Conservation (phyloP, 1,284 basidiomycete genomes). For the Tremellales sp. region DNA sequence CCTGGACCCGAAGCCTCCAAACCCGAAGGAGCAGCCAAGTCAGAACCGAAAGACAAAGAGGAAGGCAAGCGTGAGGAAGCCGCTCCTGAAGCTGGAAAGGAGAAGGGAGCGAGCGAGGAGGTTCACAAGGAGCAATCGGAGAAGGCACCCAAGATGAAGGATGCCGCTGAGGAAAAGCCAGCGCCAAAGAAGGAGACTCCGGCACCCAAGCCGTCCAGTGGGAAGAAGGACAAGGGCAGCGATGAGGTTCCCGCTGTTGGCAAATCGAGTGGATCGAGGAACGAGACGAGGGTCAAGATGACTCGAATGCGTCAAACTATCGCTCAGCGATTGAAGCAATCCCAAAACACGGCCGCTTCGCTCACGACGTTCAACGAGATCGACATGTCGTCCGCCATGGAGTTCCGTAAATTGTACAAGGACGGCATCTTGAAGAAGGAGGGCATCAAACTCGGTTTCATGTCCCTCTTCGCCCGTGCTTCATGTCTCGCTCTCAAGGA, state of each 20-base stretch:
- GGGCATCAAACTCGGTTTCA: slow-evolving; percentile 96
- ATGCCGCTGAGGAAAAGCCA: slow-evolving; percentile 52
- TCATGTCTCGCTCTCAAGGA: slow-evolving; percentile 81
- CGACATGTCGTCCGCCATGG: slow-evolving; percentile 95
- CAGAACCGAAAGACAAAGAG: slow-evolving; percentile 48
- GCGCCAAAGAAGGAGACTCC: slow-evolving; percentile 49
- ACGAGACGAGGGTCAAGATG: slow-evolving; percentile 95
- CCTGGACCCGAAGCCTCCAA: slow-evolving; percentile 18
- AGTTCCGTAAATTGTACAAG: slow-evolving; percentile 94
- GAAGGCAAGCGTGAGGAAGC: slow-evolving; percentile 47
- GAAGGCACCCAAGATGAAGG: slow-evolving; percentile 52
- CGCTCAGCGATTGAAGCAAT: slow-evolving; percentile 95
- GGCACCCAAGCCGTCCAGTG: slow-evolving; percentile 28
- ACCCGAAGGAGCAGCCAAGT: slow-evolving; percentile 38
- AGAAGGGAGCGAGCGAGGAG: slow-evolving; percentile 47
- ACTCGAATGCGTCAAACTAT: slow-evolving; percentile 95
- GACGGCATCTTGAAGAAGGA: slow-evolving; percentile 86
- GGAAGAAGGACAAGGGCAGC: slow-evolving; percentile 40
- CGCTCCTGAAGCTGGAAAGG: slow-evolving; percentile 45
- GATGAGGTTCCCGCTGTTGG: slow-evolving; percentile 20
- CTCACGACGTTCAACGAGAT: slow-evolving; percentile 99
- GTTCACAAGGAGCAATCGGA: slow-evolving; percentile 50
- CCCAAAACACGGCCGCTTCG: slow-evolving; percentile 94
- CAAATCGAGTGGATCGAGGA: slow-evolving; percentile 53
- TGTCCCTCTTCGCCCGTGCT: slow-evolving; percentile 94